Evolutionary conservation across 106 monocot genomes (phyloP).

Genomic region (Allium cepa): DNA sequence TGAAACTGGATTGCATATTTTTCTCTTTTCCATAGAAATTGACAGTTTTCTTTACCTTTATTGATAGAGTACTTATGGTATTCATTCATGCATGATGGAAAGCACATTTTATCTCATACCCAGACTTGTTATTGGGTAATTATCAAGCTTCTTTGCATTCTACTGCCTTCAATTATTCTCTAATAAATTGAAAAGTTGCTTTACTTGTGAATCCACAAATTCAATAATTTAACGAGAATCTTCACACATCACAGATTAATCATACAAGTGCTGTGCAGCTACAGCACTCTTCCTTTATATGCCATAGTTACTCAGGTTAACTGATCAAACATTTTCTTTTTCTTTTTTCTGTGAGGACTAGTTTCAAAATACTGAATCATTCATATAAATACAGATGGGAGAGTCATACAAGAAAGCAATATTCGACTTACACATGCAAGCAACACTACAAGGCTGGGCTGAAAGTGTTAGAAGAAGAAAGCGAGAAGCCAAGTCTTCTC

Average conservation of each 20-base stretch:
- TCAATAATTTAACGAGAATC: background rate
- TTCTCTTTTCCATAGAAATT: background rate
- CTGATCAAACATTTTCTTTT: background rate
- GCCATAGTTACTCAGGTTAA: conserved; percentile 79
- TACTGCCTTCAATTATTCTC: too few species aligned
- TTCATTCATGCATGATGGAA: conserved; percentile 79
- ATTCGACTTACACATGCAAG: conserved; percentile 12
- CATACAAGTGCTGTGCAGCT: conserved; percentile 84
- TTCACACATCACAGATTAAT: conserved; percentile 23
- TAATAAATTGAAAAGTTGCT: too few species aligned
- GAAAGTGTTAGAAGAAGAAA: conserved; percentile 14
- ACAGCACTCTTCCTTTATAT: conserved; percentile 85
- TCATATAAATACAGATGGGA: conserved; percentile 14
- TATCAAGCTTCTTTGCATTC: background rate
- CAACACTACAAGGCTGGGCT: conserved; percentile 21
- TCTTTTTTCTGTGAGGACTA: background rate
- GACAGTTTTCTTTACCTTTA: background rate
- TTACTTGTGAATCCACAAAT: too few species aligned
- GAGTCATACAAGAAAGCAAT: conserved; percentile 22
- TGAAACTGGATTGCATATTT: background rate
- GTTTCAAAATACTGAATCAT: background rate
- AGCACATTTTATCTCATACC: conserved; percentile 51
- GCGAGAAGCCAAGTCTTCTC: conserved; percentile 2
- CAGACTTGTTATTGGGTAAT: conserved; percentile 64
- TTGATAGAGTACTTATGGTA: conserved; percentile 51